Conservation (phyloP, 176 grass and related monocot species). For the Zizania latifolia region DNA sequence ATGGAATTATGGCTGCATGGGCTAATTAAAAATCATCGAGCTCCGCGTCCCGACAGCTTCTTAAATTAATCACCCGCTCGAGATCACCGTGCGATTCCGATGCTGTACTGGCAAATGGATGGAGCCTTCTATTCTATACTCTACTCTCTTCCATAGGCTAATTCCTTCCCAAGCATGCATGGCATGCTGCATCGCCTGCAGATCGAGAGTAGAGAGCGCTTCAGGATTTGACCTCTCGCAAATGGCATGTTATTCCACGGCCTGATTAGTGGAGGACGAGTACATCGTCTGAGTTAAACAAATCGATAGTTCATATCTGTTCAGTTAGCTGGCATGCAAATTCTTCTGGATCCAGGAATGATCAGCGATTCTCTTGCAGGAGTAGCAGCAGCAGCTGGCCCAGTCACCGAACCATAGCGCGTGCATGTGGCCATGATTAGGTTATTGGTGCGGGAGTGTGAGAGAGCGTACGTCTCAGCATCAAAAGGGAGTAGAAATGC, state of each 20-base stretch:
- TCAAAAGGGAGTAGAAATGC: background rate
- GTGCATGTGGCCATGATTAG: constrained; percentile 48
- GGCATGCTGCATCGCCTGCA: background rate
- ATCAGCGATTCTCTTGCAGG: constrained; percentile 27
- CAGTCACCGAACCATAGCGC: constrained; percentile 13
- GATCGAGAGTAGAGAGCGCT: background rate
- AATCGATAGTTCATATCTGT: background rate
- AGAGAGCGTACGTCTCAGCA: background rate
- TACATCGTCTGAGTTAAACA: background rate
- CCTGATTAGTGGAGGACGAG: background rate
- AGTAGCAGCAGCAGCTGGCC: background rate
- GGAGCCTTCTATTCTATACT: constrained; percentile 40
- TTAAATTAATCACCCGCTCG: constrained; percentile 35
- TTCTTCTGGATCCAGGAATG: constrained; percentile 51
- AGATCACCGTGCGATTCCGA: constrained; percentile 13
- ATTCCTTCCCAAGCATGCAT: constrained; percentile 35
- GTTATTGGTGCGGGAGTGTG: background rate
- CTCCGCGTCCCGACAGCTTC: constrained; percentile 40
- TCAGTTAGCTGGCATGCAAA: constrained; percentile 34
- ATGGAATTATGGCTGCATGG: constrained; percentile 1
- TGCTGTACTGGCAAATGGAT: constrained; percentile 29
- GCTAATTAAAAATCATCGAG: constrained; percentile 40
- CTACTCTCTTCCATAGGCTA: background rate
- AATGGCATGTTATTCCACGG: background rate
- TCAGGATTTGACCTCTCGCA: constrained; percentile 39